Conservation (phyloP, 1,139 yeast genomes). For the Saccharomyces hybrid region DNA sequence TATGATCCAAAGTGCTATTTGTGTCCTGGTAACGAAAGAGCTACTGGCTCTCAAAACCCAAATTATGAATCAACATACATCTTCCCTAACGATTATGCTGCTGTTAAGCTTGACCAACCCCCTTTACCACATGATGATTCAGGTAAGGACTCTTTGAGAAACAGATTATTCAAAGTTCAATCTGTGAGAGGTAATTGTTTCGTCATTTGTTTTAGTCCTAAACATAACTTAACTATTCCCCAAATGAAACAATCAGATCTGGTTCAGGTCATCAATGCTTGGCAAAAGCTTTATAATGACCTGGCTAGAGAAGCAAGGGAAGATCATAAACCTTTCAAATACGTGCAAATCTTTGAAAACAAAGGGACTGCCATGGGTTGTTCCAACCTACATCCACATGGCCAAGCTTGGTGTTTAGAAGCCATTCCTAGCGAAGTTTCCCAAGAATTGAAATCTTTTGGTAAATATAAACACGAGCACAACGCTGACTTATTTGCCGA, state of each 20-base stretch:
- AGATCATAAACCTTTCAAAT: constrained; percentile 44
- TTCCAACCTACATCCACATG: constrained; percentile 75
- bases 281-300: constrained; percentile 49
- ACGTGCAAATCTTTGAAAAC: constrained; percentile 69
- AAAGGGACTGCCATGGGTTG: constrained; percentile 81
- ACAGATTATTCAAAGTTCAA: constrained; percentile 45
- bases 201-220: constrained; percentile 70
- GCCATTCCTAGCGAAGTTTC: constrained; percentile 63
- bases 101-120: constrained; percentile 56
- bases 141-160: constrained; percentile 30
- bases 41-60: constrained; percentile 56
- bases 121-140: constrained; percentile 30
- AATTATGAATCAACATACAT: constrained; percentile 50
- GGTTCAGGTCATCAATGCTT: constrained; percentile 45
- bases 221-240: constrained; percentile 61
- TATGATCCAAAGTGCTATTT: constrained; percentile 64
- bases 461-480: constrained; percentile 40
- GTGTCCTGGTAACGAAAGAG: constrained; percentile 67
- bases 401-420: constrained; percentile 73
- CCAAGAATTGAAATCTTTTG: constrained; percentile 47
- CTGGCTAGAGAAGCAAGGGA: constrained; percentile 35
- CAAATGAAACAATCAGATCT: constrained; percentile 46
- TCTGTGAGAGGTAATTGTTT: constrained; percentile 64
- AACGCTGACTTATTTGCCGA: constrained; percentile 52
- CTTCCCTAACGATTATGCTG: constrained; percentile 65